Conservation (phyloP, 73 alveolate genomes). For the Diophrys sp. region DNA sequence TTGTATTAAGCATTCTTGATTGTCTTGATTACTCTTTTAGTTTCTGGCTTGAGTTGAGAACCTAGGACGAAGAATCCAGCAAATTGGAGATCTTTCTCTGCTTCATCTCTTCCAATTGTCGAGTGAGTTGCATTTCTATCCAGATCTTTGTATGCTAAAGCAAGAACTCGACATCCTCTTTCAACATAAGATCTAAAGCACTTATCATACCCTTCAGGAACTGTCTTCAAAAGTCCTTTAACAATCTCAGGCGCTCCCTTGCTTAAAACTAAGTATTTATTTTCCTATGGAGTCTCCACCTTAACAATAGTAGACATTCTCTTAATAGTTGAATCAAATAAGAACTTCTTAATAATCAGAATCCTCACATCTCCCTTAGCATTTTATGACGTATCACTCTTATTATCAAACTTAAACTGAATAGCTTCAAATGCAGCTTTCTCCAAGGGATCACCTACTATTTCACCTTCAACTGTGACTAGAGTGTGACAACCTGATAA, state of each 20-base stretch:
- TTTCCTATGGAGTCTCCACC: conserved; percentile 60
- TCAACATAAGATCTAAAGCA: conserved; percentile 68
- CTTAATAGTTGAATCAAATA: conserved; percentile 87
- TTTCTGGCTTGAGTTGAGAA: conserved; percentile 89
- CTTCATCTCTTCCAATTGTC: conserved; percentile 78
- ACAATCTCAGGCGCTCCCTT: conserved; percentile 98
- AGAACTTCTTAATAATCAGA: conserved; percentile 71
- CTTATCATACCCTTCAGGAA: conserved; percentile 72
- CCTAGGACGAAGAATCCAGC: conserved; percentile 90
- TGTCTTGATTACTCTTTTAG: conserved; percentile 72
- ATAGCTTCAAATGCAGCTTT: conserved; percentile 80
- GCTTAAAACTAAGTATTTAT: conserved; percentile 68
- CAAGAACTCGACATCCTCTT: conserved; percentile 90
- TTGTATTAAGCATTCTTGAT: conserved; percentile 66
- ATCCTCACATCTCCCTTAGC: conserved; percentile 61
- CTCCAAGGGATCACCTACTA: conserved; percentile 97
- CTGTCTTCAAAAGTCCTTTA: conserved; percentile 59
- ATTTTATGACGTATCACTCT: conserved; percentile 57
- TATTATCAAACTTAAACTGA: conserved; percentile 48
- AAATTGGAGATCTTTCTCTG: conserved; percentile 85
- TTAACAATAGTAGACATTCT: conserved; percentile 89
- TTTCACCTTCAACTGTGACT: conserved; percentile 71
- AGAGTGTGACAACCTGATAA: conserved; percentile 93
- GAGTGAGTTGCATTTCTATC: conserved; percentile 46
- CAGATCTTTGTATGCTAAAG: conserved; percentile 77